Conservation (phyloP, 805 yeast species). For the Candida lessepsii region DNA sequence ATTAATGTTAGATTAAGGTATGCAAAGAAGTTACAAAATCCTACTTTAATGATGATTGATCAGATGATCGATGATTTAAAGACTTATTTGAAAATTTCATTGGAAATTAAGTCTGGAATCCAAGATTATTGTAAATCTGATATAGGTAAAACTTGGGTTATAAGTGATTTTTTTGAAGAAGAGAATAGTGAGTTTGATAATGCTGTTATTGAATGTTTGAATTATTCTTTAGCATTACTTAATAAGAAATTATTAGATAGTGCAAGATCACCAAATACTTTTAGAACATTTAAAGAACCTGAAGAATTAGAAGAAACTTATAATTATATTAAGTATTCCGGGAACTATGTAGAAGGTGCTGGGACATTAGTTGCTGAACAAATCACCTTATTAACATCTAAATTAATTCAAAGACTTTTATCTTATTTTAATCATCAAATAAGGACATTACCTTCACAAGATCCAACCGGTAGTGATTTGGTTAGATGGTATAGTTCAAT, state of each 20-base stretch:
- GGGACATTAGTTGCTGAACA: slow-evolving; percentile 79
- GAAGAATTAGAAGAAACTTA: slow-evolving; percentile 85
- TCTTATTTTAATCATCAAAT: slow-evolving; percentile 72
- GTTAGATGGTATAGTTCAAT: slow-evolving; percentile 66
- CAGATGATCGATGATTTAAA: slow-evolving; percentile 87
- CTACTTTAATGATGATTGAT: slow-evolving; percentile 94
- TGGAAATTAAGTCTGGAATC: slow-evolving; percentile 69
- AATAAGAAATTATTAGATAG: slow-evolving; percentile 78
- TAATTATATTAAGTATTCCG: slow-evolving; percentile 72
- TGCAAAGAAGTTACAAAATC: slow-evolving; percentile 75
- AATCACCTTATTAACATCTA: slow-evolving; percentile 61
- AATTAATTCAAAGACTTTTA: slow-evolving; percentile 65
- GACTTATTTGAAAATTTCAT: slow-evolving; percentile 70
- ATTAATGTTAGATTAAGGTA: slow-evolving; percentile 70
- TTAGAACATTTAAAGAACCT: slow-evolving; percentile 85
- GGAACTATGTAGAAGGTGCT: slow-evolving; percentile 76
- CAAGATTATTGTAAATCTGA: slow-evolving; percentile 56
- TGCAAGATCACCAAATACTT: slow-evolving; percentile 57
- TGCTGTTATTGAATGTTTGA: slow-evolving; percentile 69
- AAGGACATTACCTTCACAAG: slow-evolving; percentile 52
- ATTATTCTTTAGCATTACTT: slow-evolving; percentile 65
- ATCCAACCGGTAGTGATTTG: slow-evolving; percentile 34
- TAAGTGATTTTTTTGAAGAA: slow-evolving; percentile 61
- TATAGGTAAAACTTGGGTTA: slow-evolving; percentile 63
- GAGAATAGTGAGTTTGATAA: slow-evolving; percentile 53